Percentiles rank a stretch among this genome's conserved stretches.
Evolutionary conservation across 306 rosid species (phyloP).

Genomic region (Inga leiocalycina): DNA sequence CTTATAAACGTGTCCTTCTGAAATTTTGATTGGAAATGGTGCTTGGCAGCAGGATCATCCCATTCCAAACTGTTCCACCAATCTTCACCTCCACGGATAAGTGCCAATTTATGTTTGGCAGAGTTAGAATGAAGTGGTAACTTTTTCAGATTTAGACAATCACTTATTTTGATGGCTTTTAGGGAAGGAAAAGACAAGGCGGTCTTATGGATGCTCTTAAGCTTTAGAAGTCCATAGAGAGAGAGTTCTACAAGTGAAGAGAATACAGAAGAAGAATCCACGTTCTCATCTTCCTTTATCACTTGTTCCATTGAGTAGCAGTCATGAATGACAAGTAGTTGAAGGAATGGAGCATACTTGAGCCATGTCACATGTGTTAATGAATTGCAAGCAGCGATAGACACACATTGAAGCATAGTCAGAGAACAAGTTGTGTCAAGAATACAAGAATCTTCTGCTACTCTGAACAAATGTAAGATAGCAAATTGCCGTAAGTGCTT

Average conservation of each 20-base stretch:
- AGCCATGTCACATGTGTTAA: background rate
- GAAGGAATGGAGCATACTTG: background rate
- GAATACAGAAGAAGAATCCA: background rate
- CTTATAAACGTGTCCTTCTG: accelerated
- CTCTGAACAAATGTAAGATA: background rate
- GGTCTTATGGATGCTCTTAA: background rate
- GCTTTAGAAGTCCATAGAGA: background rate
- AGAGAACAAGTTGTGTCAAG: background rate
- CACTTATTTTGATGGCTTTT: accelerated
- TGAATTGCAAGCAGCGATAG: accelerated
- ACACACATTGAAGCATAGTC: background rate
- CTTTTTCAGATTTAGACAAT: background rate
- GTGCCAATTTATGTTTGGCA: background rate
- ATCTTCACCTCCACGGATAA: background rate
- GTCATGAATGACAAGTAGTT: accelerated
- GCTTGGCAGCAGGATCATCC: background rate
- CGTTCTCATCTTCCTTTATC: background rate
- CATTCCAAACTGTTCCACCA: constrained; percentile 5
- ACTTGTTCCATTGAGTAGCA: background rate
- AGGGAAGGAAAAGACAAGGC: background rate
- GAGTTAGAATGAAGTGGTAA: background rate
- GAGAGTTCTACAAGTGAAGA: background rate
- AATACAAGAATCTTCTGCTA: background rate
- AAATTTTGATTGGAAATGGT: background rate
- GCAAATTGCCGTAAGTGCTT: background rate